phyloP scores from a whole-genome alignment of 164 flowering plant genomes.

The Kingdonia uniflora region DNA sequence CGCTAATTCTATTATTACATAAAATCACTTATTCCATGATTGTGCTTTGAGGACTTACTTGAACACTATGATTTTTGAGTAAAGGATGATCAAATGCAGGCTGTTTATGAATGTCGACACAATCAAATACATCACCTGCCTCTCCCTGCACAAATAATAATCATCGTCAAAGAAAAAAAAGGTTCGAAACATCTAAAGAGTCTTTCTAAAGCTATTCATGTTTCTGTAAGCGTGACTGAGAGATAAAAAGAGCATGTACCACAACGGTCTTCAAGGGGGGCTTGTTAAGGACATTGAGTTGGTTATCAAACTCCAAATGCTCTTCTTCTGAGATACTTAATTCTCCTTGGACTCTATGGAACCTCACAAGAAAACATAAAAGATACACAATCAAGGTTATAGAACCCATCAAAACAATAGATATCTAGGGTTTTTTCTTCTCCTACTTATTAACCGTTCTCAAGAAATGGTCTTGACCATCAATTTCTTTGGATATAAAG shows the following conservation, averaged over 20 bases:
- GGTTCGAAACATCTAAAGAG: background rate
- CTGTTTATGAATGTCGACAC: slow-evolving; percentile 3
- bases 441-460: no score
- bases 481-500: no score
- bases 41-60: background rate
- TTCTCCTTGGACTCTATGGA: background rate
- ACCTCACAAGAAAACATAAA: no score
- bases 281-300: slow-evolving; percentile 3
- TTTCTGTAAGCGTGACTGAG: no score
- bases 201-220: background rate
- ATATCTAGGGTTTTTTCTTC: no score
- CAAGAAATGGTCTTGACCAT: no score
- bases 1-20: no score
- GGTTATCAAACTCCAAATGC: background rate
- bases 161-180: background rate
- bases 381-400: no score
- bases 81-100: slow-evolving; percentile 8
- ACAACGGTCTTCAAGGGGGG: background rate
- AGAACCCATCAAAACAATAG: no score
- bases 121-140: background rate
- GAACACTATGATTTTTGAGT: slow-evolving; percentile 5
- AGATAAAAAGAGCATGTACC: no score
- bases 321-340: background rate
- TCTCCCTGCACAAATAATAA: background rate
- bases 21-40: no score